Conservation (phyloP, 1,284 basidiomycete species). For the Moesziomyces antarcticus region DNA sequence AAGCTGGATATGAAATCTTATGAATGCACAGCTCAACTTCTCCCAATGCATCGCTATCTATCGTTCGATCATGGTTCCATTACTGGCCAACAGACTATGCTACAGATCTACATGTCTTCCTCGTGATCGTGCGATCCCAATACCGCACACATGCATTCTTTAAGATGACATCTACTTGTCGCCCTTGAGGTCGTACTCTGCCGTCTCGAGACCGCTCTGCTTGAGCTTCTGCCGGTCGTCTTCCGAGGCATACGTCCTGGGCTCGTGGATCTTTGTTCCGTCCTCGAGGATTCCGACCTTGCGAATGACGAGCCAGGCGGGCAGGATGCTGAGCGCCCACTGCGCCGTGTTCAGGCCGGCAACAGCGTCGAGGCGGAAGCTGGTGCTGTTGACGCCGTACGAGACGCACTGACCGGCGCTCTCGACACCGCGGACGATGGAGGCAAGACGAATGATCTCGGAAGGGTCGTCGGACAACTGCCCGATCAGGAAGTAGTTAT, state of each 20-base stretch:
- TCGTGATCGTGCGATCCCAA: no score
- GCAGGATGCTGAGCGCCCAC: slow-evolving; percentile 50
- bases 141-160: no score
- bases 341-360: slow-evolving; percentile 64
- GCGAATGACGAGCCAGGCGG: slow-evolving; percentile 61
- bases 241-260: slow-evolving; percentile 47
- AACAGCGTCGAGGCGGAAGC: slow-evolving; percentile 56
- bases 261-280: slow-evolving; percentile 50
- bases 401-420: slow-evolving; percentile 62
- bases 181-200: slow-evolving; percentile 37
- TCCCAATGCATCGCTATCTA: no score
- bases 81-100: no score
- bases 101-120: no score
- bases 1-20: no score
- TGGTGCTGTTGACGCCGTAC: slow-evolving; percentile 62
- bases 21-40: no score
- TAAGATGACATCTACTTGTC: slow-evolving; percentile 9
- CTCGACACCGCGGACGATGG: slow-evolving; percentile 63
- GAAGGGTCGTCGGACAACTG: slow-evolving; percentile 41
- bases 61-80: no score
- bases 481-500: slow-evolving; percentile 62
- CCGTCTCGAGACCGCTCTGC: slow-evolving; percentile 16
- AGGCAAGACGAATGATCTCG: slow-evolving; percentile 62
- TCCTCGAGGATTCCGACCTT: slow-evolving; percentile 53
- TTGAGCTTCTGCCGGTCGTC: slow-evolving; percentile 44